phyloP scores from a whole-genome alignment of 805 yeast species.

The Saturnispora sekii region DNA sequence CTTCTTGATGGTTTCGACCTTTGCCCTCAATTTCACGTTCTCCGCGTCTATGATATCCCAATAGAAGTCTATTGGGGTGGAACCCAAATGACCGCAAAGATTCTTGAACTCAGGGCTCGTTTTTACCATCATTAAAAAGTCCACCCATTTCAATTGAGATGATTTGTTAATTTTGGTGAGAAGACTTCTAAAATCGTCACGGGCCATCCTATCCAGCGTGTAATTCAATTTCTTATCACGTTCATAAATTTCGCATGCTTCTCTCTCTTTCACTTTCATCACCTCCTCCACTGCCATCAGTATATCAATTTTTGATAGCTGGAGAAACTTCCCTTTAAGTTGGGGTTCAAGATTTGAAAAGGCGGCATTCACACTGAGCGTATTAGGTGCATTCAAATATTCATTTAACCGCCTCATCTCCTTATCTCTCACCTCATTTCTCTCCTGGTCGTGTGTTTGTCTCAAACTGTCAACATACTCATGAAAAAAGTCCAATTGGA shows the following conservation, averaged over 20 bases:
- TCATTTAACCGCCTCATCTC: conserved; percentile 46
- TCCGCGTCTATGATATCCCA: conserved; percentile 65
- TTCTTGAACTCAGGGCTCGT: conserved; percentile 48
- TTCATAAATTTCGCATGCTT: conserved; percentile 22
- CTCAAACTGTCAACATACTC: conserved; percentile 38
- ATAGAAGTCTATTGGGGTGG: conserved; percentile 66
- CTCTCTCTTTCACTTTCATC: conserved; percentile 19
- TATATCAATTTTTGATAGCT: conserved; percentile 49
- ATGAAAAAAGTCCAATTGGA: conserved; percentile 45
- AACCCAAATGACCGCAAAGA: conserved; percentile 67
- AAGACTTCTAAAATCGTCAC: conserved; percentile 47
- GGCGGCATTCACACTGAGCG: conserved; percentile 1
- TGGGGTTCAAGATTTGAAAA: not conserved
- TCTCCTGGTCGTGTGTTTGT: conserved; percentile 21
- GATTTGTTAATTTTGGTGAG: conserved; percentile 28
- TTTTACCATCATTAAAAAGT: conserved; percentile 40
- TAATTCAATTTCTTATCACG: conserved; percentile 33
- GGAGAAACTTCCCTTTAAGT: conserved; percentile 38
- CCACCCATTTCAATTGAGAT: conserved; percentile 52
- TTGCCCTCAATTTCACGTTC: conserved; percentile 43
- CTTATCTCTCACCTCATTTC: conserved; percentile 28
- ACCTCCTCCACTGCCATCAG: conserved; percentile 37
- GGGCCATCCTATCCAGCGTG: conserved; percentile 52
- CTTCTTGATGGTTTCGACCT: conserved; percentile 50
- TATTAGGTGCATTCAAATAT: conserved; percentile 28